A percentile compares a stretch with the other conserved stretches of the same genome.
These are phyloP conservation scores for Drechslera avenae DNA, from an alignment of 2,329 filamentous ascomycete species.

Conservation along the genomic window DNA sequence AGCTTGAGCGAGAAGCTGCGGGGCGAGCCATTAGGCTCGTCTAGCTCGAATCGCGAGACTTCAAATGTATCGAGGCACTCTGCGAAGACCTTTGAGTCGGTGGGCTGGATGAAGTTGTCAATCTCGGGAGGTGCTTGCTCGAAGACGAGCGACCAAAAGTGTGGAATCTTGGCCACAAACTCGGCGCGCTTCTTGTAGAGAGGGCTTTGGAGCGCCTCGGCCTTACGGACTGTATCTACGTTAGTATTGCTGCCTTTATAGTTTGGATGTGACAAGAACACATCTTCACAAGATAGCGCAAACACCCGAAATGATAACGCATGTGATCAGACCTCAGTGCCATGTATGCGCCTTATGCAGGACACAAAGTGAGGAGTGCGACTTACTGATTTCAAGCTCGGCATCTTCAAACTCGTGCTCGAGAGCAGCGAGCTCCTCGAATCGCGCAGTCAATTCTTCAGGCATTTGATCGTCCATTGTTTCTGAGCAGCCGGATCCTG, in stretches of 20 bases:
- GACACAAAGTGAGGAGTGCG: not conserved
- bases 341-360: not conserved
- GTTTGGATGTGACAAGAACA: not conserved
- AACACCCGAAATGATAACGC: too few relatives aligned
- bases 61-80: slow-evolving; percentile 69
- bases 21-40: slow-evolving; percentile 71
- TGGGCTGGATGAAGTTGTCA: slow-evolving; percentile 84
- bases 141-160: slow-evolving; percentile 95
- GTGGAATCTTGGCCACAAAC: slow-evolving; percentile 72
- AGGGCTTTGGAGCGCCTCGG: slow-evolving; percentile 68
- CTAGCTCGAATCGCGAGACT: slow-evolving; percentile 81
- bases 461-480: slow-evolving; percentile 30
- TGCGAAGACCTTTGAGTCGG: slow-evolving; percentile 75
- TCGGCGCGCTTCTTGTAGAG: slow-evolving; percentile 78
- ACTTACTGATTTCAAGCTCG: slow-evolving; percentile 78
- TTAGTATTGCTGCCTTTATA: slow-evolving; percentile 15
- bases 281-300: too few relatives aligned
- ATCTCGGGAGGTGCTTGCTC: slow-evolving; percentile 85
- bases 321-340: too few relatives aligned
- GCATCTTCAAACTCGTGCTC: slow-evolving; percentile 84
- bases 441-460: slow-evolving; percentile 49
- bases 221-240: slow-evolving; percentile 67
- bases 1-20: slow-evolving; percentile 74
- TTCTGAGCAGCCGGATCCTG: not conserved
- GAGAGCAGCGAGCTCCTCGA: slow-evolving; percentile 78